These are phyloP conservation scores for Colletotrichum salicis DNA, from an alignment of 2,329 filamentous ascomycete species.

Conservation along the genomic window DNA sequence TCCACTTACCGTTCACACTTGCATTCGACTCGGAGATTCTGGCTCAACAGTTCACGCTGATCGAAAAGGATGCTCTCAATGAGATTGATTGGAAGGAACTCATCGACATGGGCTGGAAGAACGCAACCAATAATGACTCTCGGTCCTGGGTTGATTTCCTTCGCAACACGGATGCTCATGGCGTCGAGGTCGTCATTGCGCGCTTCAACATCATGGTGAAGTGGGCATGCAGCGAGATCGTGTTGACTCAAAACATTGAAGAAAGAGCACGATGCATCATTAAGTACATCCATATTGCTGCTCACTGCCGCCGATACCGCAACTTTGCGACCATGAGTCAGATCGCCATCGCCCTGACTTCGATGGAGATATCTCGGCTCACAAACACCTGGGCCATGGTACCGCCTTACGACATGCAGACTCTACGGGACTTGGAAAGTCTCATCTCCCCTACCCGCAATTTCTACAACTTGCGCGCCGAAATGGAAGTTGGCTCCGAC, in stretches of 20 bases:
- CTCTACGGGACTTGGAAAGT: slow-evolving; percentile 74
- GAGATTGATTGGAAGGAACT: slow-evolving; percentile 91
- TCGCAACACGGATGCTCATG: slow-evolving; percentile 75
- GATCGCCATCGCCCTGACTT: slow-evolving; percentile 80
- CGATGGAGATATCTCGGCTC: slow-evolving; percentile 76
- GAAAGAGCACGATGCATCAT: slow-evolving; percentile 81
- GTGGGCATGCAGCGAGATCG: slow-evolving; percentile 83
- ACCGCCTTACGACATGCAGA: slow-evolving; percentile 71
- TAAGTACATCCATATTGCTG: slow-evolving; percentile 85
- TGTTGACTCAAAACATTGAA: slow-evolving; percentile 76
- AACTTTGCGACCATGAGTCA: slow-evolving; percentile 89
- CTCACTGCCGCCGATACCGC: slow-evolving; percentile 77
- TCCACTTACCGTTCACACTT: slow-evolving; percentile 82
- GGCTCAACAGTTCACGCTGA: slow-evolving; percentile 85
- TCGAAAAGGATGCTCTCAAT: slow-evolving; percentile 86
- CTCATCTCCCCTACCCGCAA: slow-evolving; percentile 82
- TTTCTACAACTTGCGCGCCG: slow-evolving; percentile 78
- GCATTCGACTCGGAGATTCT: slow-evolving; percentile 83
- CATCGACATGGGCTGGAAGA: slow-evolving; percentile 85
- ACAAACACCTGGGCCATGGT: slow-evolving; percentile 78
- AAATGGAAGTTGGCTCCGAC: slow-evolving; percentile 79
- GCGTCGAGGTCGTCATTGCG: slow-evolving; percentile 85
- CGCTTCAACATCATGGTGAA: slow-evolving; percentile 91
- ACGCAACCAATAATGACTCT: slow-evolving; percentile 70
- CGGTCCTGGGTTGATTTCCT: slow-evolving; percentile 87